Evolutionary conservation across 176 grass and related monocot genomes (phyloP).

Genomic region (Zizania latifolia): DNA sequence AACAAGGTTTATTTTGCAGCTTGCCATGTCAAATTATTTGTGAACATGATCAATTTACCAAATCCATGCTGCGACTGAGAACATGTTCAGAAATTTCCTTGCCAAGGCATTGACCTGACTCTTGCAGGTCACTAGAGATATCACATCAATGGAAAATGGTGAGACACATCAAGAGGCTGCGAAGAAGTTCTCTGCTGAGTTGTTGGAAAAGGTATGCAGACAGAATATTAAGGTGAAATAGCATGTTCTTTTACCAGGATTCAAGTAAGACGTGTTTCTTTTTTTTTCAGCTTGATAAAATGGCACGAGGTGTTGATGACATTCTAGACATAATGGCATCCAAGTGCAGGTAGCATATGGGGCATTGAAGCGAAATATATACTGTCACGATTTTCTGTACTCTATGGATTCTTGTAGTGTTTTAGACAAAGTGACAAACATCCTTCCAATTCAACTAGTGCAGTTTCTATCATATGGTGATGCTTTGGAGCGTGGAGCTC

Average conservation of each 20-base stretch:
- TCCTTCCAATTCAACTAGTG: background rate
- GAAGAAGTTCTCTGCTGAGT: constrained; percentile 14
- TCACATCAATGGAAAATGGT: constrained; percentile 5
- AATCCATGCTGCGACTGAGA: background rate
- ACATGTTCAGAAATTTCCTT: background rate
- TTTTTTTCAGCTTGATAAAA: constrained; percentile 63
- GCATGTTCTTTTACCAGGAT: background rate
- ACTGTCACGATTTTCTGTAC: background rate
- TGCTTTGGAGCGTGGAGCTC: background rate
- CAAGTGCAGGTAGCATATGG: constrained; percentile 62
- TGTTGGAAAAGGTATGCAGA: constrained; percentile 27
- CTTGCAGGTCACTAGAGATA: constrained; percentile 29
- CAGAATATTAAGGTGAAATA: background rate
- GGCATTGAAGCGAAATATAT: background rate
- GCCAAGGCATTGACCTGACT: background rate
- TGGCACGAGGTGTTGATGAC: constrained; percentile 50
- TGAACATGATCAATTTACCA: background rate
- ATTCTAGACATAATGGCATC: constrained; percentile 49
- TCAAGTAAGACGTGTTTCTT: background rate
- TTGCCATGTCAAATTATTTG: background rate
- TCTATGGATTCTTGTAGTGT: background rate
- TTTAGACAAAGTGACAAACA: background rate
- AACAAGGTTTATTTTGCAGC: background rate
- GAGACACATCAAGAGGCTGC: constrained; percentile 21
- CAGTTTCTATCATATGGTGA: background rate